Evolutionary conservation across 805 yeast species (phyloP), one percentile per base, ranked within the genome.

Genomic region (Nakazawaea ishiwadae): DNA sequence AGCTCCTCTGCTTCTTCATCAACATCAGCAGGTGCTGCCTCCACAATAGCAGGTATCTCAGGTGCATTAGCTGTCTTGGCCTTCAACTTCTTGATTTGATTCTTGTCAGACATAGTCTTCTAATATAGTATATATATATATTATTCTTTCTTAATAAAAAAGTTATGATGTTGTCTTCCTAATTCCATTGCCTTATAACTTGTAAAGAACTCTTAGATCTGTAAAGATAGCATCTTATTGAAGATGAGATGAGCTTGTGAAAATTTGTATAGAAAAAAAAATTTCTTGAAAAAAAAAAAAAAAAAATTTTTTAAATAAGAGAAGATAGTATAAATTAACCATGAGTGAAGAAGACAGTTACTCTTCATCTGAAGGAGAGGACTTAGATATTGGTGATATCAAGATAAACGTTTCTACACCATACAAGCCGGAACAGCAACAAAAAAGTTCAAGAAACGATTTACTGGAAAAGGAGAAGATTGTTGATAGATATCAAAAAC

Each of bases 21-120:
- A 11, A 3, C 53, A 16, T 15, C 51, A 16, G 21, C 51, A 16
- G 46, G 39, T 38, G 46, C 30, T 11, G 48, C 48, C 31, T 44
- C 45, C 18, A 27, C 37, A 20, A 31, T 46, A 12, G 39, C 39
- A n/a, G 34, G 45, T 24, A 37, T 40, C 23, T 28, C 48, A 27
- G 30, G 45, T 26, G 41, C 27, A 19, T 31, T 39, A 26, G 42
- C 37, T 14, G 20, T 39, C 8, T n/a, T 39, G 37, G 42, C 37
- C 27, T 39, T 39, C 42, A 39, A 39, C 42, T 32, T 39, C 33
- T 39, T 39, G 37, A 27, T 39, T 32, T 39, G 26, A 31, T 27
- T 23, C 5, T 10, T 10, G 5, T 20, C 8, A 21, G 11, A 14
- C 11, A 33, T 33, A 7, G 2, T 16, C 27, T 19, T 23, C 7